Base-by-base conservation (phyloP, 192 early-diverging fungal species). In the Lobulomyces angularis region DNA sequence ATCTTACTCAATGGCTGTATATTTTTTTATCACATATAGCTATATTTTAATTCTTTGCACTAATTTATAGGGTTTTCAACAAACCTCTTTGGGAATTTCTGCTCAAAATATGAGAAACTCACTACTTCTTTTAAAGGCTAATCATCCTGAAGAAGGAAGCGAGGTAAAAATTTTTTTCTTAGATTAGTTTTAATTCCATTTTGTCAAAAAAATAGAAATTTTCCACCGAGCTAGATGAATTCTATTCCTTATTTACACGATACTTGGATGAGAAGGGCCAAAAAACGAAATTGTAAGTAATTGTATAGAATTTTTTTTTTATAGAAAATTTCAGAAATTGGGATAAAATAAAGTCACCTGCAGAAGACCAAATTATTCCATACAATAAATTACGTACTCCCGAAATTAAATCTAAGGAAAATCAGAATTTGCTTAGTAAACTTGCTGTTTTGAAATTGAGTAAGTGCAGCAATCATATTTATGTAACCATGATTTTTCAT, bases 401-500 rank as follows among this genome's bases (percentile, higher is more conserved):
- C 31, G 44, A 53, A 37, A 57, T 57, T 22, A 35, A 55, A 21
- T 34, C 56, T 26, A 39, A 47, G 16, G 57, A 63, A 20, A 65
- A 62, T 31, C 45, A 70, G 28, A 63, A 66, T 16, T 62, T 82
- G 49, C 72, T 98, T 27, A 64, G 56, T 38, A 96, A 98, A 61
- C 75, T 98, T 5, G 95, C 92, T 8, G 95, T 98, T 7, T 68
- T 98, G n/a, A 98, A 98, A 69, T 74, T 98, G 37, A 98, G n/a
- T n/a, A n/a, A n/a, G n/a, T n/a, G n/a, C n/a, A n/a, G n/a, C n/a
- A n/a, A n/a, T n/a, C n/a, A n/a, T n/a, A n/a, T n/a, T n/a, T n/a
- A n/a, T n/a, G n/a, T n/a, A n/a, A n/a, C n/a, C n/a, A n/a, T n/a
- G n/a, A n/a, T n/a, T n/a, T n/a, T n/a, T n/a, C n/a, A n/a, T n/a